Evolutionary conservation across 2,329 filamentous ascomycete species (phyloP), one percentile per base, ranked within the genome.

Genomic region (Diplodia scrobiculata): DNA sequence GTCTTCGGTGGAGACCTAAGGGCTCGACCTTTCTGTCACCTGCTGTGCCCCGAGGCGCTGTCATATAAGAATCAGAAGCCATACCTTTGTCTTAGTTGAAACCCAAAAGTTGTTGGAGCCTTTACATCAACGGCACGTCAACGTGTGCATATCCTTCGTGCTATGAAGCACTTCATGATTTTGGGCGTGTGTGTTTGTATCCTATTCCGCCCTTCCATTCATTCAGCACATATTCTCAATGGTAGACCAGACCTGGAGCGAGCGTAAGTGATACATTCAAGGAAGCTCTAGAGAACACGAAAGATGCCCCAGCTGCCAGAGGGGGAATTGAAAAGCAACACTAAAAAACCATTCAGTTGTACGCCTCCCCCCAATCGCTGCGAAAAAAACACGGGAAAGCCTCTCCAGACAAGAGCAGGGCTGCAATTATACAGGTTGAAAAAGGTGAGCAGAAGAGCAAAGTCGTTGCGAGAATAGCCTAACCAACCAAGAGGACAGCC

Each of bases 371-470:
- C 25, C 25, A 25, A 32, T 11, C 25, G 38, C 36, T 60, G 34
- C 34, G 45, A 17, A 34, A 27, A 59, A 32, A 47, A 21, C 11
- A 25, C 25, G 25, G 3, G 3, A 32, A 27, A 27, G 17, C 38
- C 34, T 11, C 13, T 34, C 38, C 51, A 14, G 13, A 47, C 13
- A n/a, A 9, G 21, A 29, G 29, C 14, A 60, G 48, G 25, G 25
- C 29, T 47, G 13, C 13, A 60, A 27, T 47, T 60, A 60, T 60
- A 60, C 55, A 60, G 25, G 14, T 27, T 14, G 25, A 60, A 48
- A 34, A 60, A 60, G n/a, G 25, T 25, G 25, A 25, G 25, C 25
- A 19, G 5, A 21, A 59, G 27, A 27, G 25, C 47, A 48, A 32
- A 5, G 36, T 32, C 38, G 27, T 48, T 25, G 54, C 36, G 38